Conservation (phyloP, 1,284 basidiomycete genomes). For the Melampsora americana region DNA sequence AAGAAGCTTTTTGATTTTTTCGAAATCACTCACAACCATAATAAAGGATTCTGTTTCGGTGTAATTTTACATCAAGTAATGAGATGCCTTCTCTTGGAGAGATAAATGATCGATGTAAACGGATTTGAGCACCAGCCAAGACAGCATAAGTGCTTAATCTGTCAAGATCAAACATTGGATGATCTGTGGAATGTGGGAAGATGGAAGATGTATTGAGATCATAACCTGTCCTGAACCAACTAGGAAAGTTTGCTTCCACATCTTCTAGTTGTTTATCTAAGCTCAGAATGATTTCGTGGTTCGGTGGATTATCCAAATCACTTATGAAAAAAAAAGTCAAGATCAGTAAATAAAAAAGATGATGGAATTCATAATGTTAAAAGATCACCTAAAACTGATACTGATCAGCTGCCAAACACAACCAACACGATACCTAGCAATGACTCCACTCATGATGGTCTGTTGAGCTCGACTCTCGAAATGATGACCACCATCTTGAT, state of each 20-base stretch:
- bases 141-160: conserved; percentile 17
- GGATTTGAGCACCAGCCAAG: conserved; percentile 22
- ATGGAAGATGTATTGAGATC: conserved; percentile 1
- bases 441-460: conserved; percentile 8
- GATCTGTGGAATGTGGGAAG: neutral
- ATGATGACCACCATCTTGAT: conserved; percentile 10
- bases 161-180: conserved; percentile 11
- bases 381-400: conserved; percentile 18
- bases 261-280: conserved; percentile 24
- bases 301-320: conserved; percentile 8
- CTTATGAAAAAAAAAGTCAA: neutral
- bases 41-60: conserved; percentile 16
- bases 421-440: conserved; percentile 12
- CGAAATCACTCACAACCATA: conserved; percentile 19
- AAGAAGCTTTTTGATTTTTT: neutral
- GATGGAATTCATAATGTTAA: neutral
- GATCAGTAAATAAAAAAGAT: neutral
- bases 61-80: neutral
- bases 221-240: conserved; percentile 2
- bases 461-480: neutral
- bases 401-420: conserved; percentile 34
- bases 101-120: conserved; percentile 26
- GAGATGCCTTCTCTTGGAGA: conserved; percentile 3
- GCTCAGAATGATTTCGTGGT: conserved; percentile 8
- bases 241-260: conserved; percentile 16